phyloP scores from a whole-genome alignment of 139 green algal genomes.

The Trebouxia sp. region DNA sequence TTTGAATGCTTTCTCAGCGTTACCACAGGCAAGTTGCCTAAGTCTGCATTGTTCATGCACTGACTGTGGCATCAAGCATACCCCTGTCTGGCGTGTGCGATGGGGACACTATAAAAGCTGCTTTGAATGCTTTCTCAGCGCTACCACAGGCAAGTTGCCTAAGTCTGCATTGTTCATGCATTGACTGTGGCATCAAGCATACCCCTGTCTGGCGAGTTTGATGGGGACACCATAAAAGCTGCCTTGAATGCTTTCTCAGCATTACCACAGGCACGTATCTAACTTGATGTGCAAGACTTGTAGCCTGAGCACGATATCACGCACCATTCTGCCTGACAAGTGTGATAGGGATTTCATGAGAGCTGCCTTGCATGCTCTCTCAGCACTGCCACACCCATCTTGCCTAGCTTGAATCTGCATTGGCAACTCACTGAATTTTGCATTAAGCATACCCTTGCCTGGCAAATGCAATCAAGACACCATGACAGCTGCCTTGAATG shows the following conservation, averaged over 20 bases:
- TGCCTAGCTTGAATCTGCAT: no score
- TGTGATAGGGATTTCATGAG: conserved; percentile 42
- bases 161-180: conserved; percentile 29
- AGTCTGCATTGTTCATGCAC: conserved; percentile 17
- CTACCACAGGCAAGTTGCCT: conserved; percentile 40
- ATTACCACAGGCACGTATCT: conserved; percentile 38
- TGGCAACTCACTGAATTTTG: conserved; percentile 33
- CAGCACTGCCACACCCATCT: conserved; percentile 35
- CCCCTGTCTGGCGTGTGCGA: conserved; percentile 43
- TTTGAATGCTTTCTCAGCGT: conserved; percentile 36
- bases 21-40: conserved; percentile 41
- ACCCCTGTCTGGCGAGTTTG: conserved; percentile 40
- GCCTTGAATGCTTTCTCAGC: conserved; percentile 42
- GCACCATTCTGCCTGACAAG: conserved; percentile 37
- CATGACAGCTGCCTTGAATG: conserved; percentile 40
- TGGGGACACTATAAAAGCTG: conserved; percentile 37
- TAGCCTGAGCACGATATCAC: conserved; percentile 28
- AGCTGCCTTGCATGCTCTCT: conserved; percentile 36
- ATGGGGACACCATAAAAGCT: conserved; percentile 44
- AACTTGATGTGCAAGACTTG: no score
- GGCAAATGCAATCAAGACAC: conserved; percentile 45
- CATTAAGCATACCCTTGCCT: conserved; percentile 36
- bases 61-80: conserved; percentile 32
- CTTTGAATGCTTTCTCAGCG: conserved; percentile 35
- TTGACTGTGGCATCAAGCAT: conserved; percentile 38